Percentiles rank a stretch among this genome's conserved stretches.
Evolutionary conservation across 345 rosid species (phyloP).

Genomic region (Melastoma malabathricum): DNA sequence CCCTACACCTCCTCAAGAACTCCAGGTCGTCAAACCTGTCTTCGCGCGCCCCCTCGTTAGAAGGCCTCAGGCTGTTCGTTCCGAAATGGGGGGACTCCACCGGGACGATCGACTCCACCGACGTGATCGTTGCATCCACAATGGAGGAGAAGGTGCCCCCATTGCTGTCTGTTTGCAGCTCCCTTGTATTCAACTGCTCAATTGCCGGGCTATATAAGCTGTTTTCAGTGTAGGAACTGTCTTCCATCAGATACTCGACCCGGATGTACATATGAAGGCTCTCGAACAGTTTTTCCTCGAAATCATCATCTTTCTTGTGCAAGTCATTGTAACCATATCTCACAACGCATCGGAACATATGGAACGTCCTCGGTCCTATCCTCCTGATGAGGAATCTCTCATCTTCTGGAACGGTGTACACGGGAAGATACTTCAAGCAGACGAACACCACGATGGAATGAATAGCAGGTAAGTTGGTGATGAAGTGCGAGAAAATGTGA

Average conservation of each 20-base stretch:
- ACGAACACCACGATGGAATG: constrained; percentile 20
- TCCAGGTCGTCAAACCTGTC: constrained; percentile 16
- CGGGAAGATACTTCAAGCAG: constrained; percentile 20
- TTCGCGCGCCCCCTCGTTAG: background rate
- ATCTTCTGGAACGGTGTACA: constrained; percentile 20
- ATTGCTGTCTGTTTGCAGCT: background rate
- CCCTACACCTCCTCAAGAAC: constrained; percentile 12
- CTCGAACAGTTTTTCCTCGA: constrained; percentile 25
- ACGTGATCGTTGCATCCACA: constrained; percentile 10
- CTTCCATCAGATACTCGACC: constrained; percentile 21
- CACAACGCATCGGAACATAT: constrained; percentile 26
- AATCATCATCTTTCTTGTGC: constrained; percentile 22
- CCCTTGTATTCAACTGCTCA: constrained; percentile 1
- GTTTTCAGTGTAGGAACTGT: constrained; percentile 12
- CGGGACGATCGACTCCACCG: constrained; percentile 9
- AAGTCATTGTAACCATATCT: constrained; percentile 25
- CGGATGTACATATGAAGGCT: constrained; percentile 14
- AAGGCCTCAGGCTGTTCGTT: background rate
- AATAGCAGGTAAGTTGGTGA: constrained; percentile 28
- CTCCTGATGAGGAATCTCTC: constrained; percentile 21
- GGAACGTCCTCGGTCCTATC: constrained; percentile 22
- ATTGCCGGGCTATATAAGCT: constrained; percentile 7
- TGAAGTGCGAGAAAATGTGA: constrained; percentile 24
- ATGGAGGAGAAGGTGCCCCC: constrained; percentile 5
- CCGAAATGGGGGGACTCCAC: constrained; percentile 4